Percentiles rank a stretch among this genome's conserved stretches.
These are phyloP conservation scores for Phytophthora ohioensis DNA, from an alignment of 352 stramenopile species.

Conservation along the genomic window DNA sequence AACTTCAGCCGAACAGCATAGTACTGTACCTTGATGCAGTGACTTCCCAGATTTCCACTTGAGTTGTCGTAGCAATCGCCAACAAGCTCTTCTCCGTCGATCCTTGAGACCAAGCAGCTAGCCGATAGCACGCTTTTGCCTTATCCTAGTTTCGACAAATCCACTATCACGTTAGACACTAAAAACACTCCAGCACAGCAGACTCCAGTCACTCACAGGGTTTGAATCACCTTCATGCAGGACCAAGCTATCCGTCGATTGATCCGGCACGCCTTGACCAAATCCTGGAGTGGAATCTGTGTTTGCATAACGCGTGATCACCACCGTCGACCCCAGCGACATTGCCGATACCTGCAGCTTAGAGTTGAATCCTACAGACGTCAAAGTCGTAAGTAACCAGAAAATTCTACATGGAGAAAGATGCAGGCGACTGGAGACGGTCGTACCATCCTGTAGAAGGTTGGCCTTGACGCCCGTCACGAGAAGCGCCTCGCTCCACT, in stretches of 20 bases:
- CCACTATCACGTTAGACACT: not conserved
- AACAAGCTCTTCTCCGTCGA: constrained; percentile 33
- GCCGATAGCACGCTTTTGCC: constrained; percentile 14
- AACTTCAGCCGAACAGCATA: not conserved
- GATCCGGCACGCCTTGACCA: constrained; percentile 11
- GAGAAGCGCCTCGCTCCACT: constrained; percentile 50
- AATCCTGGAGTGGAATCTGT: constrained; percentile 12
- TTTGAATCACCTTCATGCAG: constrained; percentile 25
- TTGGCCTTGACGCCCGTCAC: constrained; percentile 41
- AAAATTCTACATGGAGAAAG: not conserved
- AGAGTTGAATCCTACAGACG: constrained; percentile 49
- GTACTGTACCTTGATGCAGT: constrained; percentile 26
- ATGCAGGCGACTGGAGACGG: not conserved
- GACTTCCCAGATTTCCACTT: constrained; percentile 52
- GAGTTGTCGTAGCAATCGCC: constrained; percentile 32
- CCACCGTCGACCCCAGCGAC: constrained; percentile 43
- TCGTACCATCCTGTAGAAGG: constrained; percentile 50
- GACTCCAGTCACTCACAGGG: constrained; percentile 18
- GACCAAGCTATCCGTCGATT: constrained; percentile 18
- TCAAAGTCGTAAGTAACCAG: not conserved
- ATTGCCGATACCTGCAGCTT: constrained; percentile 49
- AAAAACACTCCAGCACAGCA: not conserved
- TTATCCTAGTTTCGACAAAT: constrained; percentile 6
- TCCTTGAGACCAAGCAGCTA: constrained; percentile 43
- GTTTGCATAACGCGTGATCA: constrained; percentile 37